Conservation (phyloP, 768 basidiomycete species). For the Pleurotus djamor region DNA sequence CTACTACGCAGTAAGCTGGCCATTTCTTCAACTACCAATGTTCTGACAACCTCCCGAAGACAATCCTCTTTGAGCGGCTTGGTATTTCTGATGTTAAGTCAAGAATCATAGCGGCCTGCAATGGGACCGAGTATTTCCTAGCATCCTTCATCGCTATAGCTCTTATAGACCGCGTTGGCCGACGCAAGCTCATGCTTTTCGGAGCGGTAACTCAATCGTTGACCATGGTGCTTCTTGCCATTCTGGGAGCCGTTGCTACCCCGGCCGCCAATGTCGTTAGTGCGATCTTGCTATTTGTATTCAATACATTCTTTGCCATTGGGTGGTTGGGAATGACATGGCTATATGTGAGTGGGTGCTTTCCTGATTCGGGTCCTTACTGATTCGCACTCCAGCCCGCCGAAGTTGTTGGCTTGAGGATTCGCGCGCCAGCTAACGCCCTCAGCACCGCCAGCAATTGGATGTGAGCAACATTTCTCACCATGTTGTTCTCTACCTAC, state of each 20-base stretch:
- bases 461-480: constrained; percentile 22
- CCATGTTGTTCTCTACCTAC: not conserved
- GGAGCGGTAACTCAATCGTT: constrained; percentile 33
- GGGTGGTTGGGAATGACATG: constrained; percentile 75
- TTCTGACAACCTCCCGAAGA: constrained; percentile 26
- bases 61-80: constrained; percentile 55
- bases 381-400: constrained; percentile 36
- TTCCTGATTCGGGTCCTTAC: not conserved
- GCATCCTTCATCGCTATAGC: constrained; percentile 45
- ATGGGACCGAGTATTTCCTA: constrained; percentile 46
- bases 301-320: constrained; percentile 69
- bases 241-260: constrained; percentile 47
- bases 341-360: constrained; percentile 49
- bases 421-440: constrained; percentile 64
- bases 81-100: constrained; percentile 48
- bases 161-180: constrained; percentile 45
- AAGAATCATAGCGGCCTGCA: constrained; percentile 48
- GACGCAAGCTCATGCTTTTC: constrained; percentile 52
- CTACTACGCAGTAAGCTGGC: constrained; percentile 37
- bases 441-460: constrained; percentile 44
- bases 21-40: not conserved
- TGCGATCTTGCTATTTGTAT: constrained; percentile 60
- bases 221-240: constrained; percentile 45
- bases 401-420: constrained; percentile 60
- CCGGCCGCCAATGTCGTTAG: constrained; percentile 47